phyloP scores from a whole-genome alignment of 192 early-diverging fungal genomes.

The Coemansia brasiliensis region DNA sequence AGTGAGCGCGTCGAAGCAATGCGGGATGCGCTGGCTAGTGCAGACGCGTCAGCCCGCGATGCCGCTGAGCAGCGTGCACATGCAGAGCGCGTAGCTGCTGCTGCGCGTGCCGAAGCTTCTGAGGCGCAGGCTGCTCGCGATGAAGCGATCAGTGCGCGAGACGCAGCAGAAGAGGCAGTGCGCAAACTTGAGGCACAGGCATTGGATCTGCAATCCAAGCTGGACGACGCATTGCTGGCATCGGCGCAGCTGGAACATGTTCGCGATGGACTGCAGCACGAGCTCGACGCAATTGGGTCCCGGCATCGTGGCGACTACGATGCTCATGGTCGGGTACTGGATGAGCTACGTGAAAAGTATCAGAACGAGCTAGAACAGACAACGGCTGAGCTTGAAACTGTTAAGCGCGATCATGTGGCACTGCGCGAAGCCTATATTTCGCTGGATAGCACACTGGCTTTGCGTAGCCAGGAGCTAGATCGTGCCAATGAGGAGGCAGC shows the following conservation, averaged over 20 bases:
- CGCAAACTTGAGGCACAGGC: constrained; percentile 67
- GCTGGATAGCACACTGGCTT: constrained; percentile 67
- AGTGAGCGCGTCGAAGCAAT: constrained; percentile 38
- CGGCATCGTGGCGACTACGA: constrained; percentile 74
- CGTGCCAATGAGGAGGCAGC: constrained; percentile 66
- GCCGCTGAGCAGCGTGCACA: constrained; percentile 70
- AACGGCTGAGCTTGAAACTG: constrained; percentile 76
- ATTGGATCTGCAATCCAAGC: constrained; percentile 69
- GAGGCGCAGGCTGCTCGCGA: constrained; percentile 70
- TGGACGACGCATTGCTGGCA: constrained; percentile 74
- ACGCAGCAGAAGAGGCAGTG: constrained; percentile 64
- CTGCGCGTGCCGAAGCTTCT: constrained; percentile 62
- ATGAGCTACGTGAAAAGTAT: constrained; percentile 77
- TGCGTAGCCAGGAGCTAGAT: constrained; percentile 69
- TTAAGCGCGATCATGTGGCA: constrained; percentile 62
- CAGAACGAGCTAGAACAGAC: constrained; percentile 82
- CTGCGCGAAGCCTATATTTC: constrained; percentile 72
- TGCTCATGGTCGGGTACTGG: constrained; percentile 69
- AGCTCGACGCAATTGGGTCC: constrained; percentile 67
- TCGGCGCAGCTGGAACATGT: constrained; percentile 68
- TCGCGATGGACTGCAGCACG: constrained; percentile 76
- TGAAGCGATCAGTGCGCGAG: constrained; percentile 63
- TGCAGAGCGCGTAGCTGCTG: constrained; percentile 73
- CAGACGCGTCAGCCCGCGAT: constrained; percentile 60
- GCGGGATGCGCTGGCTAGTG: constrained; percentile 56